Percentiles rank a stretch among this genome's conserved stretches.
phyloP scores from a whole-genome alignment of 352 stramenopile genomes.

The Phytophthora capsici region DNA sequence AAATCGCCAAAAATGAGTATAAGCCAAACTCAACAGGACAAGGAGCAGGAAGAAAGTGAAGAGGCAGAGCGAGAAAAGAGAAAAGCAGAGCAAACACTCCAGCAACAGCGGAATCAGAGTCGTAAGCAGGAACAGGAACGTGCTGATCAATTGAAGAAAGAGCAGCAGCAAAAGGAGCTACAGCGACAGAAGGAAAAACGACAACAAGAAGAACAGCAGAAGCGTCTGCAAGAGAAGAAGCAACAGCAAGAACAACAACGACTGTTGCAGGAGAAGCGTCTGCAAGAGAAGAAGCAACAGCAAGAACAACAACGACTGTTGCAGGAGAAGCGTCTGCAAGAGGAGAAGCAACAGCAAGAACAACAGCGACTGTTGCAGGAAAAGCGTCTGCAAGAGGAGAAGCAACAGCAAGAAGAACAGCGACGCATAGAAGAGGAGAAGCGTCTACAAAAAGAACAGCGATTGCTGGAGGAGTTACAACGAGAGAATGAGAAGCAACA shows the following conservation, averaged over 20 bases:
- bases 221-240: constrained; percentile 5
- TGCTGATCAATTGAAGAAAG: constrained; percentile 13
- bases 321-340: no score
- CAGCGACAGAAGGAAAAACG: constrained; percentile 15
- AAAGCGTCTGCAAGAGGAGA: constrained; percentile 11
- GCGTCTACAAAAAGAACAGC: background rate
- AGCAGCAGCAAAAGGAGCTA: constrained; percentile 15
- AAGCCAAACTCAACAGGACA: constrained; percentile 17
- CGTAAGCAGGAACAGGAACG: constrained; percentile 16
- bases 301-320: background rate
- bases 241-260: constrained; percentile 12
- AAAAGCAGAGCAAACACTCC: constrained; percentile 10
- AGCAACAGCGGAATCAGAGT: constrained; percentile 16
- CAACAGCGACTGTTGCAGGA: background rate
- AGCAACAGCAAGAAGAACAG: background rate
- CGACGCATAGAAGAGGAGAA: constrained; percentile 14
- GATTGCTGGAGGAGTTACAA: background rate
- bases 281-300: background rate
- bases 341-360: background rate
- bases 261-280: constrained; percentile 1
- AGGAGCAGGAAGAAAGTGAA: constrained; percentile 7
- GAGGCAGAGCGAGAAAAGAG: constrained; percentile 7
- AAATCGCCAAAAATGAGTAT: constrained; percentile 22
- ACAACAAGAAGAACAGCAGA: background rate
- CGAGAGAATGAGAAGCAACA: constrained; percentile 1